Conservation (phyloP, 441 rosid species). For the Kokia cookei region DNA sequence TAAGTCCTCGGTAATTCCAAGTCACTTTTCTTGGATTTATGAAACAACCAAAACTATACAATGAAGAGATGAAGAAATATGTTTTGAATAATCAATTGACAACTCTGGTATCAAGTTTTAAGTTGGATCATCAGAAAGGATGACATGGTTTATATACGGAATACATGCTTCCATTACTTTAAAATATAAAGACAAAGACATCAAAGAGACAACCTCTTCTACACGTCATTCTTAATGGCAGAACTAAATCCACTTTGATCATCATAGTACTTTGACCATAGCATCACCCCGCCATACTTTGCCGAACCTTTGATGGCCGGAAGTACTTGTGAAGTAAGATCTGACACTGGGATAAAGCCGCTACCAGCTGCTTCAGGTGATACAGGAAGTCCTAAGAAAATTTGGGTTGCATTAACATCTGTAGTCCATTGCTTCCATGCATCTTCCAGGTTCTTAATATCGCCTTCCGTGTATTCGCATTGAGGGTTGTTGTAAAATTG, state of each 20-base stretch:
- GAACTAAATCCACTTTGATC: background rate
- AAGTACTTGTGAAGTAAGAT: background rate
- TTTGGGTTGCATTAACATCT: background rate
- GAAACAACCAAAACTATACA: too few species aligned
- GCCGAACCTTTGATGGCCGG: background rate
- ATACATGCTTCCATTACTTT: background rate
- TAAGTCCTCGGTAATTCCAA: too few species aligned
- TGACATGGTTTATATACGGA: background rate
- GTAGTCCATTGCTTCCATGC: background rate
- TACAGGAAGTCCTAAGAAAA: background rate
- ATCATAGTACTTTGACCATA: background rate
- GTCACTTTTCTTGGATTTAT: too few species aligned
- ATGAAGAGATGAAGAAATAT: too few species aligned
- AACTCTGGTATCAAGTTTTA: background rate
- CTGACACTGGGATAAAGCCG: too few species aligned
- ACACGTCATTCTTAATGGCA: background rate
- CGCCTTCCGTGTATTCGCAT: background rate
- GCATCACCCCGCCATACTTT: background rate
- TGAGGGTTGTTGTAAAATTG: background rate
- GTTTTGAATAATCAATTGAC: too few species aligned
- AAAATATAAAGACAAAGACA: background rate
- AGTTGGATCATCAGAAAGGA: background rate
- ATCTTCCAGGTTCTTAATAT: background rate
- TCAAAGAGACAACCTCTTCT: background rate
- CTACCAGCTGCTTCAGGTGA: too few species aligned